Percentiles rank a stretch among this genome's conserved stretches.
These are phyloP conservation scores for Hibiscus tridactylites DNA, from an alignment of 345 rosid genomes.

Conservation along the genomic window DNA sequence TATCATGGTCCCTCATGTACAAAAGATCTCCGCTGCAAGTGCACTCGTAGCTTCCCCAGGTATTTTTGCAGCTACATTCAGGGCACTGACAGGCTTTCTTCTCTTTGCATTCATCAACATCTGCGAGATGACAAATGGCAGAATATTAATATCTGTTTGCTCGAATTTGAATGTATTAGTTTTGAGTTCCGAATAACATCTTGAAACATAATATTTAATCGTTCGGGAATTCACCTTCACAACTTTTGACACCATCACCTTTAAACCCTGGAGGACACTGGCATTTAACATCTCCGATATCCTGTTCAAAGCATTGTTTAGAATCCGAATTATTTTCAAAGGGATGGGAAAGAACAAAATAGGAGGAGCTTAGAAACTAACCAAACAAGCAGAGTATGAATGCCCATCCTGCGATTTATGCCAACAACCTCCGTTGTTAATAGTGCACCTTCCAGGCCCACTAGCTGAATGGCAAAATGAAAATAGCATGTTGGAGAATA, in stretches of 20 bases:
- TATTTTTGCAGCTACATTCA: conserved; percentile 85
- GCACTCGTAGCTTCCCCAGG: conserved; percentile 94
- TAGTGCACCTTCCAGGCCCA: conserved; percentile 68
- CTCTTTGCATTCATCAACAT: conserved; percentile 88
- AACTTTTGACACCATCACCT: conserved; percentile 82
- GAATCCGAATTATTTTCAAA: conserved; percentile 4
- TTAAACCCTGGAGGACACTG: conserved; percentile 84
- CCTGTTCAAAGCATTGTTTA: conserved; percentile 39
- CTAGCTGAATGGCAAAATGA: conserved; percentile 30
- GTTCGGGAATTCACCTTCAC: conserved; percentile 48
- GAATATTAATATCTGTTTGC: background rate
- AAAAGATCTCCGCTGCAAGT: conserved; percentile 83
- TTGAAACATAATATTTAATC: background rate
- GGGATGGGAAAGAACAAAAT: background rate
- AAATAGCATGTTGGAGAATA: background rate
- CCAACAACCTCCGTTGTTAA: conserved; percentile 81
- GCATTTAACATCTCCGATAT: conserved; percentile 57
- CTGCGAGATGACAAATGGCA: conserved; percentile 24
- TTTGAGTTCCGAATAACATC: conserved; percentile 2
- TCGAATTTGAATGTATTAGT: background rate
- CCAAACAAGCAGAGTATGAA: conserved; percentile 65
- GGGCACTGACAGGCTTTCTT: conserved; percentile 92
- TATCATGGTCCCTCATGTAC: conserved; percentile 84
- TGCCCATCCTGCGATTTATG: conserved; percentile 42
- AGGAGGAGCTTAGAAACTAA: conserved; percentile 23